Evolutionary conservation across 2,329 filamentous ascomycete species (phyloP).

Genomic region (Leptographium flavum): DNA sequence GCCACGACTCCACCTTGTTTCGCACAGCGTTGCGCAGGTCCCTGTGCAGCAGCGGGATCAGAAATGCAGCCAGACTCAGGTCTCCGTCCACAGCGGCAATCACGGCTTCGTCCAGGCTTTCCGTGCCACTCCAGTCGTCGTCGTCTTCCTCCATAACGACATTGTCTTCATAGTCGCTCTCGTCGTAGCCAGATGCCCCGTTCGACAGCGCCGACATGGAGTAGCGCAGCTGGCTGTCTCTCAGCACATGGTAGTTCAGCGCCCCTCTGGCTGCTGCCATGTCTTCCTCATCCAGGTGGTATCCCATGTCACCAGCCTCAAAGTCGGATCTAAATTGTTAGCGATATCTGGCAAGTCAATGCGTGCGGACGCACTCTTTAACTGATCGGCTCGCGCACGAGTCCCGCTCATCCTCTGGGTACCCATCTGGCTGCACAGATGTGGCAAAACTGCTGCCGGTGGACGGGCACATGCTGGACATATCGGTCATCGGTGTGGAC

Average conservation of each 20-base stretch:
- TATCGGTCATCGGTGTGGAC: conserved; percentile 9
- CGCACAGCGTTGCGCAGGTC: conserved; percentile 10
- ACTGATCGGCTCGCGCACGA: conserved; percentile 3
- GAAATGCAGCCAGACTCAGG: conserved; percentile 12
- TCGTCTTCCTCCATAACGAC: conserved; percentile 9
- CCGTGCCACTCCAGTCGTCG: conserved; percentile 13
- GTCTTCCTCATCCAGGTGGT: neutral
- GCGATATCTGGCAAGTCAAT: too few species aligned
- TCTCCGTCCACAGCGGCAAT: conserved; percentile 13
- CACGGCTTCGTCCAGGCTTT: conserved; percentile 13
- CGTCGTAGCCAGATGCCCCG: neutral
- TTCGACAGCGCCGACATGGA: neutral
- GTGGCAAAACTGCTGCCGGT: conserved; percentile 8
- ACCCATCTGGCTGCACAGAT: conserved; percentile 5
- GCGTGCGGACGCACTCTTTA: conserved; percentile 1
- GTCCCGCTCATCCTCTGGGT: conserved; percentile 3
- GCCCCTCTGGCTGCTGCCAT: neutral
- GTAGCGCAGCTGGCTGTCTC: conserved; percentile 3
- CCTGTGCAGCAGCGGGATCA: conserved; percentile 14
- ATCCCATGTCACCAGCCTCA: neutral
- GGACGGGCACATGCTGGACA: conserved; percentile 7
- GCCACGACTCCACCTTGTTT: conserved; percentile 15
- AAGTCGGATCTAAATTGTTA: neutral
- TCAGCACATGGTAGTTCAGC: neutral
- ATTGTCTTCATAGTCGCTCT: conserved; percentile 2